These are phyloP conservation scores for Suillus fuscotomentosus DNA, from an alignment of 768 basidiomycete genomes.

Conservation along the genomic window DNA sequence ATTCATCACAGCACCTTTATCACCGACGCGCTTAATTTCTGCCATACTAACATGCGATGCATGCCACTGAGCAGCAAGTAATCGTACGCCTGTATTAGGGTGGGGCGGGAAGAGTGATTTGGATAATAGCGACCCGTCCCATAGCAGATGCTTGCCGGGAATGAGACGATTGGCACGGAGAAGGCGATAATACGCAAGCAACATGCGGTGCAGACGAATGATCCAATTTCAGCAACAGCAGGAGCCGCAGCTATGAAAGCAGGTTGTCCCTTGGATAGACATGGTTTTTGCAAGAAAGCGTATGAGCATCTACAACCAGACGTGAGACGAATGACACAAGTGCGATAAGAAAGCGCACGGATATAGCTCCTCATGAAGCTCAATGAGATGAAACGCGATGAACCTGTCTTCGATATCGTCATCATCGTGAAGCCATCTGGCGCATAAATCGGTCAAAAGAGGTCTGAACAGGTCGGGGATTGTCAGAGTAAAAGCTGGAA, in stretches of 20 bases:
- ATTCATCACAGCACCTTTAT: too few species aligned
- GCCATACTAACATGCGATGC: slow-evolving; percentile 74
- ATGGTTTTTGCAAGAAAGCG: slow-evolving; percentile 43
- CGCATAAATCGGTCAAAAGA: slow-evolving; percentile 74
- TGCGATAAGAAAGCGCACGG: slow-evolving; percentile 46
- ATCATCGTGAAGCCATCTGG: slow-evolving; percentile 72
- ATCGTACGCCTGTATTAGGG: slow-evolving; percentile 61
- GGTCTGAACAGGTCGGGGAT: slow-evolving; percentile 74
- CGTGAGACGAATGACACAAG: slow-evolving; percentile 5
- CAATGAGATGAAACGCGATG: slow-evolving; percentile 61
- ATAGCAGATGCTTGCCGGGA: slow-evolving; percentile 53
- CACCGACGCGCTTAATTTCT: slow-evolving; percentile 72
- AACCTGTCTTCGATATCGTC: slow-evolving; percentile 50
- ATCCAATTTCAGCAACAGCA: slow-evolving; percentile 29
- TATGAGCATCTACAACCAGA: slow-evolving; percentile 49
- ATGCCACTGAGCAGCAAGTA: slow-evolving; percentile 78
- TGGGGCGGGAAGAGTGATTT: slow-evolving; percentile 46
- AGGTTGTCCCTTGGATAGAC: slow-evolving; percentile 54
- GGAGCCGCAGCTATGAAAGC: slow-evolving; percentile 36
- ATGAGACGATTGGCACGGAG: slow-evolving; percentile 71
- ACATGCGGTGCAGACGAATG: slow-evolving; percentile 58
- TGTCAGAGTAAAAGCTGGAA: slow-evolving; percentile 58
- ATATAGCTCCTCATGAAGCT: slow-evolving; percentile 69
- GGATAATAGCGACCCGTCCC: slow-evolving; percentile 51
- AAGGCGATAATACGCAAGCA: slow-evolving; percentile 82